phyloP scores from a whole-genome alignment of 345 rosid genomes.

The Eucalyptus pumila region DNA sequence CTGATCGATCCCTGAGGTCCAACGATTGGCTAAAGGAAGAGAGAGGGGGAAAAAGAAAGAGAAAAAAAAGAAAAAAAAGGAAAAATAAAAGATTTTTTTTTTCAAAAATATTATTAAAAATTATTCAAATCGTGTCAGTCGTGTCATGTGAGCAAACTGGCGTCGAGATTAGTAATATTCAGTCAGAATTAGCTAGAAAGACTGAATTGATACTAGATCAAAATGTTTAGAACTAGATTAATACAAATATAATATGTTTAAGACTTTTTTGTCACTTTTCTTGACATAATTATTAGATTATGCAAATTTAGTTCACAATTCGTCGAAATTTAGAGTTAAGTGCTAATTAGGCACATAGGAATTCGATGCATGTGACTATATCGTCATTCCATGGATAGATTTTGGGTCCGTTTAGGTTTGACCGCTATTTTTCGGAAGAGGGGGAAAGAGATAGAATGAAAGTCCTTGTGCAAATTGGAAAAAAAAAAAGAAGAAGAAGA shows the following conservation, averaged over 20 bases:
- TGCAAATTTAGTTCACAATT: too few relatives aligned
- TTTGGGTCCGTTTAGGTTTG: background rate
- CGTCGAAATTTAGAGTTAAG: background rate
- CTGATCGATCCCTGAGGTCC: accelerated
- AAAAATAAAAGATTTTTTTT: too few relatives aligned
- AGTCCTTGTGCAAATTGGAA: background rate
- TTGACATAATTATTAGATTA: too few relatives aligned
- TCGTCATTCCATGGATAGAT: background rate
- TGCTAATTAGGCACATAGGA: background rate
- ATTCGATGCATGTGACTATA: background rate
- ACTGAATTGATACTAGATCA: accelerated
- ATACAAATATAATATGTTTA: too few relatives aligned
- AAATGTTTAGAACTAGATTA: too few relatives aligned
- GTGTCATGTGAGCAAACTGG: accelerated
- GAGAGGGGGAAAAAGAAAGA: accelerated
- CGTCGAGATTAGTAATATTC: accelerated
- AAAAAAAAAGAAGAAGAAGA: too few relatives aligned
- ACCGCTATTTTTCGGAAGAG: background rate
- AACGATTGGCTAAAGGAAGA: too few relatives aligned
- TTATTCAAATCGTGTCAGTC: accelerated
- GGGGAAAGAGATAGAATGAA: background rate
- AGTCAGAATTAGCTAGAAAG: accelerated
- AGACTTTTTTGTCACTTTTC: too few relatives aligned
- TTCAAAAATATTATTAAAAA: too few relatives aligned
- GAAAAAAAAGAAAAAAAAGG: accelerated